A percentile compares a stretch with the other conserved stretches of the same genome.
Conservation (phyloP, 805 yeast genomes). For the Teunomyces atbi region DNA sequence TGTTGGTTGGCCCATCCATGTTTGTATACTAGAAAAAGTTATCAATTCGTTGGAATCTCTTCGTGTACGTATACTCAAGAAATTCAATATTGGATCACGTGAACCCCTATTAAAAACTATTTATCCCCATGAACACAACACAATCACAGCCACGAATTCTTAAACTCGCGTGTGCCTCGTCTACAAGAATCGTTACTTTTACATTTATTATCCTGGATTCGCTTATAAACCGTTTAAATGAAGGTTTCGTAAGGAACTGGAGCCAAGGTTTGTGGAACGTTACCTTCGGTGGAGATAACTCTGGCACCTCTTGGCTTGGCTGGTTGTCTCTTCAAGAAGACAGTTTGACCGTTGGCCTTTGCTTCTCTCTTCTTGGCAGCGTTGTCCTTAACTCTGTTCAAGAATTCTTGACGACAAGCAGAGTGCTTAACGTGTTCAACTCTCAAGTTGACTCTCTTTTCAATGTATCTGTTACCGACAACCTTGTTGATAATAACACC, state of each 20-base stretch:
- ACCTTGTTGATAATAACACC: constrained; percentile 98
- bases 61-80: neutral
- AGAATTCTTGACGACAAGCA: constrained; percentile 98
- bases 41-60: neutral
- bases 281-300: constrained; percentile 76
- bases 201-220: constrained; percentile 9
- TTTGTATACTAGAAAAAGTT: neutral
- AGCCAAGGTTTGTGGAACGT: constrained; percentile 94
- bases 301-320: constrained; percentile 94
- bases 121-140: too few relatives aligned
- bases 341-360: constrained; percentile 88
- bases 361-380: constrained; percentile 94
- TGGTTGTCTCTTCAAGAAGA: constrained; percentile 96
- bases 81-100: neutral
- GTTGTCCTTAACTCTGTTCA: constrained; percentile 96
- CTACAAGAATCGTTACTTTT: constrained; percentile 7
- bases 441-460: constrained; percentile 98
- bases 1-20: neutral
- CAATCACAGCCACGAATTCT: too few relatives aligned
- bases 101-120: neutral
- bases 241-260: constrained; percentile 99
- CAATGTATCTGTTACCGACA: constrained; percentile 98
- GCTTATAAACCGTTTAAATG: constrained; percentile 57
- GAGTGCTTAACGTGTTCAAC: constrained; percentile 99
- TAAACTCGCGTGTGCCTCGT: neutral